Percentiles rank a stretch among this genome's conserved stretches.
Evolutionary conservation across 306 rosid species (phyloP).

Genomic region (Cucumis hystrix): DNA sequence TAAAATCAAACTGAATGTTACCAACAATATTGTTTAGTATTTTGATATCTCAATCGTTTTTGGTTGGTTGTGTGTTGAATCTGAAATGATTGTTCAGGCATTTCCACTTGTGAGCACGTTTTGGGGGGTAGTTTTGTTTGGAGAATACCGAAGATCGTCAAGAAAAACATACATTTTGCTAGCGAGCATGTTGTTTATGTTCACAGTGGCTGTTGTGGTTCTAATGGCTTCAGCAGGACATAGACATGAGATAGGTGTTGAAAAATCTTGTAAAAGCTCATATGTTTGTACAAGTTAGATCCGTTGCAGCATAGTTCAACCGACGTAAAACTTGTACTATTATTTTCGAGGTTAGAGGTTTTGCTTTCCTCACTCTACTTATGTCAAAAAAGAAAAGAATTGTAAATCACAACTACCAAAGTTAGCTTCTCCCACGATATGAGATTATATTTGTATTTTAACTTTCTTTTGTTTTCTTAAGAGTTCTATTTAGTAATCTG

Average conservation of each 20-base stretch:
- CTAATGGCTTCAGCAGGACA: slow-evolving; percentile 84
- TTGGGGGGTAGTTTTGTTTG: slow-evolving; percentile 69
- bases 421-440: too few species aligned
- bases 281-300: background rate
- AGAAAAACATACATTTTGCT: slow-evolving; percentile 54
- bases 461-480: too few species aligned
- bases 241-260: slow-evolving; percentile 27
- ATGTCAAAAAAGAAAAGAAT: too few species aligned
- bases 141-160: slow-evolving; percentile 76
- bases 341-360: too few species aligned
- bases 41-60: background rate
- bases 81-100: slow-evolving; percentile 35
- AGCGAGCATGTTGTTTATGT: slow-evolving; percentile 57
- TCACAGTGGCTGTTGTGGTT: slow-evolving; percentile 50
- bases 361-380: too few species aligned
- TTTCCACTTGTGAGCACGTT: slow-evolving; percentile 91
- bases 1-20: background rate
- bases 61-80: background rate
- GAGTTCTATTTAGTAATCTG: too few species aligned
- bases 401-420: too few species aligned
- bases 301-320: too few species aligned
- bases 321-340: too few species aligned
- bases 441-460: too few species aligned
- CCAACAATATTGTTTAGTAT: background rate
- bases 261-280: background rate